Percentiles rank a stretch among this genome's conserved stretches.
phyloP scores from a whole-genome alignment of 2,329 filamentous ascomycete species.

The Teratosphaeria zuluensis region DNA sequence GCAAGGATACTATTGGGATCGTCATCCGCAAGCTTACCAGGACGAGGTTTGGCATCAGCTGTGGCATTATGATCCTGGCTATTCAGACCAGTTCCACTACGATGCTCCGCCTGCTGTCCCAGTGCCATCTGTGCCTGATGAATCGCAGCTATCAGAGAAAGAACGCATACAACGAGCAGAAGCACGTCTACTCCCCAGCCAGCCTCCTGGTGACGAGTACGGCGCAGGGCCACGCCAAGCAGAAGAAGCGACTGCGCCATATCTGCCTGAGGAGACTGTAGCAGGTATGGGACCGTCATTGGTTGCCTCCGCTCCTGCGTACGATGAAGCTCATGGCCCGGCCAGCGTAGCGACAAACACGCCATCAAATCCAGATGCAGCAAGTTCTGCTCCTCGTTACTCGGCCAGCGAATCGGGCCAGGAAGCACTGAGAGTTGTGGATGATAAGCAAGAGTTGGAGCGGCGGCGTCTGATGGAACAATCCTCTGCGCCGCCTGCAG shows the following conservation, averaged over 20 bases:
- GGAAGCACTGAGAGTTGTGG: conserved; percentile 28
- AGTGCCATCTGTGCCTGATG: conserved; percentile 49
- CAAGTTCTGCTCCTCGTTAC: not conserved
- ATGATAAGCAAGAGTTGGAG: conserved; percentile 76
- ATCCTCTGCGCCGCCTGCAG: conserved; percentile 29
- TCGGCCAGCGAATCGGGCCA: not conserved
- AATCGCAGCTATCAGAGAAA: conserved; percentile 67
- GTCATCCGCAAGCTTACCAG: not conserved
- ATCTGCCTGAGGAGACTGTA: conserved; percentile 14
- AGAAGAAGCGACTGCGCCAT: conserved; percentile 27
- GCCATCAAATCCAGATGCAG: not conserved
- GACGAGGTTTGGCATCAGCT: not conserved
- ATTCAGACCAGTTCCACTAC: conserved; percentile 7
- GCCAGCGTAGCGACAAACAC: not conserved
- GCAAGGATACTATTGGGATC: not conserved
- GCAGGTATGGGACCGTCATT: conserved; percentile 10
- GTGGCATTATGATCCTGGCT: conserved; percentile 1
- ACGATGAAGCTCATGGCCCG: conserved; percentile 6
- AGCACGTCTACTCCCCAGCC: conserved; percentile 68
- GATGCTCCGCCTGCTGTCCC: conserved; percentile 16
- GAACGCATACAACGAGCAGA: conserved; percentile 70
- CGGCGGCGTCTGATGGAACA: conserved; percentile 31
- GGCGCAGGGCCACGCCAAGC: conserved; percentile 28
- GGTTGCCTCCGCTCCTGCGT: conserved; percentile 10
- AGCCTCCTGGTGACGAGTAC: conserved; percentile 45